phyloP scores from a whole-genome alignment of 2,329 filamentous ascomycete genomes.

The Fusarium chuoi region DNA sequence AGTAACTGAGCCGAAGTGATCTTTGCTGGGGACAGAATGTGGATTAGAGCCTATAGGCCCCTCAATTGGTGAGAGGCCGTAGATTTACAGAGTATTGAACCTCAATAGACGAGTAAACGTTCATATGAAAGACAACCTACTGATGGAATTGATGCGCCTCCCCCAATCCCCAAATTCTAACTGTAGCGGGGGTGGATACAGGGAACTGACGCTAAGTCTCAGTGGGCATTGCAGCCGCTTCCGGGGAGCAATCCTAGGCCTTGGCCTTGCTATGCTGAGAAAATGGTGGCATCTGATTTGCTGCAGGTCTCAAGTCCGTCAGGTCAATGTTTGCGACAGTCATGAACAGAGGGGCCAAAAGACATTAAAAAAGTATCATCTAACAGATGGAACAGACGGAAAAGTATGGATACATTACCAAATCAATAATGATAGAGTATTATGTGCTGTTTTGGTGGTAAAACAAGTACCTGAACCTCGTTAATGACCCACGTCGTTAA shows the following conservation, averaged over 20 bases:
- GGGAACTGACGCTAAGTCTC: slow-evolving; percentile 27
- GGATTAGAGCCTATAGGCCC: not conserved
- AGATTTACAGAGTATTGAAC: not conserved
- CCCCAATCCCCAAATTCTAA: slow-evolving; percentile 20
- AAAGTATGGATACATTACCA: not conserved
- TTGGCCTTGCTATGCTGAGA: slow-evolving; percentile 37
- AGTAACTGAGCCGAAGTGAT: not conserved
- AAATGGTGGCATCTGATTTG: slow-evolving; percentile 45
- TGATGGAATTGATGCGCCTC: not conserved
- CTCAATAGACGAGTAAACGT: not conserved
- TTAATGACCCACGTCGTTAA: not conserved
- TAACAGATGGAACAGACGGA: not conserved
- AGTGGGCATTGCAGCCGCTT: slow-evolving; percentile 34
- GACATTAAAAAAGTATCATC: not conserved
- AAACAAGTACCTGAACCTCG: not conserved
- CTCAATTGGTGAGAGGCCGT: not conserved
- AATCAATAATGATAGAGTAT: not conserved
- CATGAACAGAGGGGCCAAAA: not conserved
- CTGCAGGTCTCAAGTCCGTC: slow-evolving; percentile 1
- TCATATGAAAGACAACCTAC: not conserved
- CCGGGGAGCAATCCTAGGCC: slow-evolving; percentile 32
- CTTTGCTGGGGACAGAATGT: not conserved
- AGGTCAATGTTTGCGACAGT: slow-evolving; percentile 7
- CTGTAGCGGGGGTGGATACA: slow-evolving; percentile 38
- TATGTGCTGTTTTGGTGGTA: fast-evolving